Base-by-base conservation (phyloP, 257 asterid genomes). In the Solanum virginianum region DNA sequence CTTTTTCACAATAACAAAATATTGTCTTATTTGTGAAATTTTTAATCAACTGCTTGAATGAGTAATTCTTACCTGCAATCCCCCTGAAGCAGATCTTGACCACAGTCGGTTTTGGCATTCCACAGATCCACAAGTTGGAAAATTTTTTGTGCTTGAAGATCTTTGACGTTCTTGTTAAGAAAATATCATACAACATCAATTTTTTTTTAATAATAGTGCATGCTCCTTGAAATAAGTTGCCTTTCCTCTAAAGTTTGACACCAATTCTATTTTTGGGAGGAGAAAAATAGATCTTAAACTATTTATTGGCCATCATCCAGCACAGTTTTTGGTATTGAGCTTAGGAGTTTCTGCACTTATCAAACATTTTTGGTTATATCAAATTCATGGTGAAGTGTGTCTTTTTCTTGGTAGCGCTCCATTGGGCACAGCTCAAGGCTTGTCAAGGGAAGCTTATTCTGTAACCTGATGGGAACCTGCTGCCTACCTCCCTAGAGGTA, bases 401-500 rank as follows among this genome's bases (percentile, higher is more conserved):
- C 88, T 91, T 93, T 93, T 92, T 92, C 92, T 91, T 93, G 91
- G 85, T 92, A 94, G 98, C 92, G 83, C 86, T 89, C 90, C 24
- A 79, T 51, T 84, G 97, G 97, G 89, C 83, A 88, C 87, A 92
- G 91, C 88, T 92, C 95, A 90, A 90, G 94, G 86, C 91, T 90
- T 90, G 90, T 87, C 86, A 88, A 90, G 88, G 80, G 94, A 91
- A 88, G 95, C 93, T 83, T 91, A 87, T 90, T 91, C 90, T 84
- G 92, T 91, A 93, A 93, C 88, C 92, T 90, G 92, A 90, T 92
- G 89, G 97, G 96, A 88, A 91, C 94, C 91, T 92, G 97, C 94
- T 90, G 97, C 93, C 94, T 91, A 91, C 98, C 96, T 91, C 97
- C 93, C 83, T 91, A 93, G 95, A 92, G 93, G 93, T 92, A 91